Percentiles rank a stretch among this genome's conserved stretches.
phyloP scores from a whole-genome alignment of 352 stramenopile species.

The Elongisporangium undulatum region DNA sequence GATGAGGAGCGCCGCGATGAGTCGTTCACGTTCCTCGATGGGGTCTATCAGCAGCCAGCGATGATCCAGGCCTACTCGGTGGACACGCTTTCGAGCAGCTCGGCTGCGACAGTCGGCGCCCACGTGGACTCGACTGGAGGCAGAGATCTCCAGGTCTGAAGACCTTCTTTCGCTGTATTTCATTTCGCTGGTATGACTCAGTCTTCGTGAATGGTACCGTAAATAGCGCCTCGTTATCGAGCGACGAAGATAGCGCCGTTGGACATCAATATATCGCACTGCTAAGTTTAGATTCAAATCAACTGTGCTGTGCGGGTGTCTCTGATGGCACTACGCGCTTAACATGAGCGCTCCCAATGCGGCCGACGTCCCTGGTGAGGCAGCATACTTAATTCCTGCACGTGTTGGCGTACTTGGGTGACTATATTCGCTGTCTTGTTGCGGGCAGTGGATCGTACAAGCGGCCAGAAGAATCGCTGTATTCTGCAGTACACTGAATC shows the following conservation, averaged over 20 bases:
- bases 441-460: not conserved
- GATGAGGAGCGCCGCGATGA: conserved; percentile 19
- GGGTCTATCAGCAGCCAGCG: conserved; percentile 65
- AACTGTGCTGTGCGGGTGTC: too few species aligned
- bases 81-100: not conserved
- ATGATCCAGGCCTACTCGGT: conserved; percentile 51
- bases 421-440: not conserved
- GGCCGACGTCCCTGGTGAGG: not conserved
- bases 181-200: not conserved
- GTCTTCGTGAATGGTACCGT: not conserved
- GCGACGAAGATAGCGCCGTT: too few species aligned
- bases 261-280: too few species aligned
- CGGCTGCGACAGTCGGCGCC: not conserved
- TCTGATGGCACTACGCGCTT: not conserved
- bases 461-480: not conserved
- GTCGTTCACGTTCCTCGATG: conserved; percentile 60
- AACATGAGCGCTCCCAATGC: not conserved
- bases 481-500: not conserved
- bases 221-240: not conserved
- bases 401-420: not conserved
- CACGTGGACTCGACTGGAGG: not conserved
- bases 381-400: not conserved
- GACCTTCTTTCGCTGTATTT: too few species aligned
- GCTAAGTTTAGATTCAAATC: too few species aligned
- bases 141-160: not conserved